phyloP scores from a whole-genome alignment of 192 early-diverging fungal species.

The Backusella westeae region DNA sequence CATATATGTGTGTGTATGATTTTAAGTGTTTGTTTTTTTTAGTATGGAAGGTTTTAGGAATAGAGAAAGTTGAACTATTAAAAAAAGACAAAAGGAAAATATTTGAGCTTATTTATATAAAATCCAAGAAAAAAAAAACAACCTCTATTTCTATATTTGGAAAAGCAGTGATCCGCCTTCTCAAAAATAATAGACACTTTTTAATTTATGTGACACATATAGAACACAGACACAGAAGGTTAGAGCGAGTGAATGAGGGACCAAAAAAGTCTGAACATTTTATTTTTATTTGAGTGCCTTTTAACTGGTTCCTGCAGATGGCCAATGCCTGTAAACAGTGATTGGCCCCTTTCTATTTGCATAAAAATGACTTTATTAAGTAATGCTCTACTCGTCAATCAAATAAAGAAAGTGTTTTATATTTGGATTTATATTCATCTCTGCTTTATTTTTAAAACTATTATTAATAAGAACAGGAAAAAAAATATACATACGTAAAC shows the following conservation, averaged over 20 bases:
- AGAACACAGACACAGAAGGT: background rate
- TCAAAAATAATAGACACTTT: background rate
- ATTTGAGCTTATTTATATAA: background rate
- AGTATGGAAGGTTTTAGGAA: background rate
- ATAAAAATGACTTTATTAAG: constrained; percentile 3
- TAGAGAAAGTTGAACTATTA: background rate
- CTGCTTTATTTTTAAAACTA: background rate
- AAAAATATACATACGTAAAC: too few species aligned
- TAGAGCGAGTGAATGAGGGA: background rate
- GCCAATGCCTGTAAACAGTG: constrained; percentile 8
- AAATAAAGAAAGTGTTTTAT: background rate
- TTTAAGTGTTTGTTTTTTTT: background rate
- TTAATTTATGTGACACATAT: background rate
- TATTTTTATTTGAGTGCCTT: background rate
- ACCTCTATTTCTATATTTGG: background rate
- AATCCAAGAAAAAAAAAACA: background rate
- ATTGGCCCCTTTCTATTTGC: background rate
- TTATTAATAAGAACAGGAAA: too few species aligned
- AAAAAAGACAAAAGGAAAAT: background rate
- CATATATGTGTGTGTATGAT: background rate
- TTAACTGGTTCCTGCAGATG: constrained; percentile 6
- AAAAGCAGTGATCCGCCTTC: background rate
- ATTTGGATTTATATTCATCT: background rate
- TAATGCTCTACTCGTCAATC: background rate
- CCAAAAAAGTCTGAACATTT: background rate